phyloP scores from a whole-genome alignment of 495 filamentous ascomycete species.

The Darksidea phi region DNA sequence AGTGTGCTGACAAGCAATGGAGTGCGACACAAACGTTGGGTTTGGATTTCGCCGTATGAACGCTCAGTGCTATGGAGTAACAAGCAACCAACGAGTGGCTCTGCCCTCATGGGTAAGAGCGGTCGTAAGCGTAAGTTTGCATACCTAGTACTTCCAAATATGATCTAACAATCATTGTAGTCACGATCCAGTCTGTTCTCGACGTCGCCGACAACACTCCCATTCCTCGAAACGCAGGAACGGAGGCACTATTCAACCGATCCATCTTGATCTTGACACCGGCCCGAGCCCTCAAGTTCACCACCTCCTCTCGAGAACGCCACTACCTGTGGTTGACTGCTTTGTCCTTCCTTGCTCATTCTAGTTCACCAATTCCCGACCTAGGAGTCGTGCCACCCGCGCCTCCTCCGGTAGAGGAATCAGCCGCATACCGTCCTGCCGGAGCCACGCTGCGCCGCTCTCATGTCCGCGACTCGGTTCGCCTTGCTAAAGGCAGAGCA shows the following conservation, averaged over 20 bases:
- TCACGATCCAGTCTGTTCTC: constrained; percentile 91
- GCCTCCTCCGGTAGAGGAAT: constrained; percentile 25
- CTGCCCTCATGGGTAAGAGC: constrained; percentile 88
- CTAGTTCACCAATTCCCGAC: constrained; percentile 53
- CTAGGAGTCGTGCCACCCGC: constrained; percentile 30
- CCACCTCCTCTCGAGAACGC: constrained; percentile 73
- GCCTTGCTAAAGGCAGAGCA: constrained; percentile 77
- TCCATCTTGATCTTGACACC: constrained; percentile 95
- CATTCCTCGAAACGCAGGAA: constrained; percentile 65
- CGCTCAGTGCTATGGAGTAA: constrained; percentile 96
- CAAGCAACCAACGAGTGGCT: constrained; percentile 88
- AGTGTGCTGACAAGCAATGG: constrained; percentile 57
- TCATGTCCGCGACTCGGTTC: constrained; percentile 86
- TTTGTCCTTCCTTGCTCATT: constrained; percentile 89
- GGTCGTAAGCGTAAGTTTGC: constrained; percentile 83
- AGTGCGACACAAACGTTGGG: constrained; percentile 91
- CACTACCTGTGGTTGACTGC: constrained; percentile 96
- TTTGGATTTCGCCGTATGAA: constrained; percentile 97
- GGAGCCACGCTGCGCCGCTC: constrained; percentile 51
- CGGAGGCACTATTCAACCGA: constrained; percentile 70
- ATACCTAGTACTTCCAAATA: not conserved
- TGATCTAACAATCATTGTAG: constrained; percentile 50
- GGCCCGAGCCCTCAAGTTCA: constrained; percentile 92
- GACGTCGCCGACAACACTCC: constrained; percentile 96
- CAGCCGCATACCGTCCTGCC: not conserved